These are phyloP conservation scores for Metroxylon sagu DNA, from an alignment of 176 grass and related monocot species.

Conservation along the genomic window DNA sequence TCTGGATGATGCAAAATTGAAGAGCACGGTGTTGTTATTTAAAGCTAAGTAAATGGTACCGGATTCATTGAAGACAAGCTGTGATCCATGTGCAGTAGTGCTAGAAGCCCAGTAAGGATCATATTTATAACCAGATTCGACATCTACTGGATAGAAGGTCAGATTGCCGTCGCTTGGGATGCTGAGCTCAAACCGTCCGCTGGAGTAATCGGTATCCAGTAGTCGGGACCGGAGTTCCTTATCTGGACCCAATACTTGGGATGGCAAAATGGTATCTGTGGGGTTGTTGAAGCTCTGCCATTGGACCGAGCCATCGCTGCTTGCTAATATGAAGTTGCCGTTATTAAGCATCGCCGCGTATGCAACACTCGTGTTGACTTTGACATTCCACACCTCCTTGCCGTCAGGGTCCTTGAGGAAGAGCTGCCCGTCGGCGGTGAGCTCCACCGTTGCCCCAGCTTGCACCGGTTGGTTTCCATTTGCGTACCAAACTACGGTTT, in stretches of 20 bases:
- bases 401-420: slow-evolving; percentile 12
- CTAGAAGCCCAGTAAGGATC: slow-evolving; percentile 20
- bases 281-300: slow-evolving; percentile 37
- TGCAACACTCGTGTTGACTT: background rate
- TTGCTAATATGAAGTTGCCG: slow-evolving; percentile 35
- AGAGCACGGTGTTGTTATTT: background rate
- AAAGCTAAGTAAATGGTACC: slow-evolving; percentile 26
- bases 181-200: slow-evolving; percentile 30
- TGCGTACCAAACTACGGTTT: slow-evolving; percentile 39
- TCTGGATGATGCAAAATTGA: background rate
- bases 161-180: slow-evolving; percentile 15
- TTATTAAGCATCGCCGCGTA: slow-evolving; percentile 38
- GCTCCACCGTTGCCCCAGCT: slow-evolving; percentile 5
- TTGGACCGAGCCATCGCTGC: slow-evolving; percentile 3
- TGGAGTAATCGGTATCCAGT: slow-evolving; percentile 26
- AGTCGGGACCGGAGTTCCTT: slow-evolving; percentile 20
- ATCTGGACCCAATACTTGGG: slow-evolving; percentile 7
- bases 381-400: slow-evolving; percentile 17
- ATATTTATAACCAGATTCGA: slow-evolving; percentile 12
- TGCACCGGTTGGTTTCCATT: background rate
- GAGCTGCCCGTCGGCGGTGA: slow-evolving; percentile 23
- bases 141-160: background rate
- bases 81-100: slow-evolving; percentile 6
- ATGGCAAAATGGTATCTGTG: slow-evolving; percentile 44
- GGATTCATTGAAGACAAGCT: slow-evolving; percentile 27